Percentiles rank a stretch among this genome's conserved stretches.
Conservation (phyloP, 805 yeast genomes). For the Teunomyces stri region DNA sequence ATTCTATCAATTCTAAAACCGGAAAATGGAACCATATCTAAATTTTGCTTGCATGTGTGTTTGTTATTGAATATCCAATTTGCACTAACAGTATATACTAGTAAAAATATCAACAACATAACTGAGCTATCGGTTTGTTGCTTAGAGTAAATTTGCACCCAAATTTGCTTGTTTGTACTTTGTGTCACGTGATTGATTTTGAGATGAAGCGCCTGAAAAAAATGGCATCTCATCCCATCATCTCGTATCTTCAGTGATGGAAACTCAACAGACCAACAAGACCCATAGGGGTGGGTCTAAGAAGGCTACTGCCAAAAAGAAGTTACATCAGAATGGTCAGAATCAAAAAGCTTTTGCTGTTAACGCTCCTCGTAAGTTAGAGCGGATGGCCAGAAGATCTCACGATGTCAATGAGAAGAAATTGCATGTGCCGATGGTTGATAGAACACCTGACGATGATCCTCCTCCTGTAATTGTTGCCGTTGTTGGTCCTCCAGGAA, state of each 20-base stretch:
- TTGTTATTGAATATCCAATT: conserved; percentile 24
- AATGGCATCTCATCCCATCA: conserved; percentile 4
- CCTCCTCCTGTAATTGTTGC: conserved; percentile 97
- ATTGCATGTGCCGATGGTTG: conserved; percentile 96
- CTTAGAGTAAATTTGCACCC: not conserved
- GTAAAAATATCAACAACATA: not conserved
- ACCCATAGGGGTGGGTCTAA: conserved; percentile 61
- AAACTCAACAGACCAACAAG: conserved; percentile 63
- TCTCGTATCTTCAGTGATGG: conserved; percentile 12
- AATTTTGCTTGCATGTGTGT: conserved; percentile 34
- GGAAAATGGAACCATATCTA: conserved; percentile 39
- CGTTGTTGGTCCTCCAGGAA: conserved; percentile 98
- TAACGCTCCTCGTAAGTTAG: conserved; percentile 74
- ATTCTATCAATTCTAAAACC: conserved; percentile 57
- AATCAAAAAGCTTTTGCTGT: conserved; percentile 46
- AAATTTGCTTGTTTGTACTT: not conserved
- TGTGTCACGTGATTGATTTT: not conserved
- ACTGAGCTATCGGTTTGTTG: not conserved
- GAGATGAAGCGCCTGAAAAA: conserved; percentile 3
- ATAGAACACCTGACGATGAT: conserved; percentile 94
- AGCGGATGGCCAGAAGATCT: conserved; percentile 77
- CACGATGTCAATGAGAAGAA: conserved; percentile 81
- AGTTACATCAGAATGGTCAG: conserved; percentile 80
- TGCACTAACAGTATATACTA: not conserved
- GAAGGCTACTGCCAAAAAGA: conserved; percentile 70